These are phyloP conservation scores for Plasmodium chabaudi DNA, from an alignment of 169 alveolate species.

Conservation along the genomic window DNA sequence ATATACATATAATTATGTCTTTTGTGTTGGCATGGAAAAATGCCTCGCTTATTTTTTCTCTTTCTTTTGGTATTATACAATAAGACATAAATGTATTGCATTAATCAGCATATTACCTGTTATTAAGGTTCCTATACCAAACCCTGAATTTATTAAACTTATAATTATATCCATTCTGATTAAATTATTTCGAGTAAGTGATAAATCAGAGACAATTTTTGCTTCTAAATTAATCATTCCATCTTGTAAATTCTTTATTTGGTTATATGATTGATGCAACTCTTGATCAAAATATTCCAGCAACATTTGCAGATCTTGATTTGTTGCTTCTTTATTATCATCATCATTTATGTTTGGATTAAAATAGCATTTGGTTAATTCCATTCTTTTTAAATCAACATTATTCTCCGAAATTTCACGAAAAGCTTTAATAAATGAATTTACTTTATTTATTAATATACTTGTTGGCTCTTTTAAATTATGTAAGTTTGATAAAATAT, in stretches of 20 bases:
- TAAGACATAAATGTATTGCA: background rate
- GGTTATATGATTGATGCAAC: slow-evolving; percentile 83
- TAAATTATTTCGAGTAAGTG: slow-evolving; percentile 86
- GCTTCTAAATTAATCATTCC: slow-evolving; percentile 81
- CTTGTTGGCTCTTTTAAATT: slow-evolving; percentile 86
- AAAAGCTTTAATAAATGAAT: slow-evolving; percentile 83
- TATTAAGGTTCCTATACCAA: slow-evolving; percentile 87
- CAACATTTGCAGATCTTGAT: slow-evolving; percentile 87
- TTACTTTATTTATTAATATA: slow-evolving; percentile 78
- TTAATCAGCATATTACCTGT: slow-evolving; percentile 77
- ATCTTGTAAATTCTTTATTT: slow-evolving; percentile 37
- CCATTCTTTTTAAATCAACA: slow-evolving; percentile 77
- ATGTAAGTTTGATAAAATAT: slow-evolving; percentile 83
- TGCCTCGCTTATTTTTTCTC: background rate
- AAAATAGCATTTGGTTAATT: slow-evolving; percentile 69
- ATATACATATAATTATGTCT: background rate
- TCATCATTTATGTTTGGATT: slow-evolving; percentile 49
- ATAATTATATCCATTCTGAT: slow-evolving; percentile 86
- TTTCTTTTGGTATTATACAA: background rate
- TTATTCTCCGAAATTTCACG: slow-evolving; percentile 79
- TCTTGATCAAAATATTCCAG: slow-evolving; percentile 92
- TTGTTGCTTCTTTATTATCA: slow-evolving; percentile 52
- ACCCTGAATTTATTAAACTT: slow-evolving; percentile 84
- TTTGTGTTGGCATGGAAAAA: background rate
- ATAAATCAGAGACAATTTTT: slow-evolving; percentile 81